Evolutionary conservation across 106 monocot species (phyloP).

Genomic region (Gastrodia elata): DNA sequence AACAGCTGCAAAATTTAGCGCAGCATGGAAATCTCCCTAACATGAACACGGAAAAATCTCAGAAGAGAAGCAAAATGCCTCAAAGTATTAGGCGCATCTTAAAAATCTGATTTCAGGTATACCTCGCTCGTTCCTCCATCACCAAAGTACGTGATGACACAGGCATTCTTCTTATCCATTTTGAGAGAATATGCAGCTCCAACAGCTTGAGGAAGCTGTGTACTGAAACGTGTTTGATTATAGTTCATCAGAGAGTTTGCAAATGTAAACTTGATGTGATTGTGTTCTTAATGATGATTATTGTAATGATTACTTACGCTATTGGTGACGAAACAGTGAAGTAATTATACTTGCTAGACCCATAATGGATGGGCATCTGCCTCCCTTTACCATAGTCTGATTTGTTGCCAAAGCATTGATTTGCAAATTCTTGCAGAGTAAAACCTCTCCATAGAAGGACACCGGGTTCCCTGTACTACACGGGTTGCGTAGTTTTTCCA

Average conservation of each 20-base stretch:
- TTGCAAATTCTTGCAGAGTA: constrained; percentile 75
- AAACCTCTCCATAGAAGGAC: constrained; percentile 88
- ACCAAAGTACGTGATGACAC: constrained; percentile 77
- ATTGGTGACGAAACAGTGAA: constrained; percentile 86
- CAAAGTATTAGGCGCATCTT: background rate
- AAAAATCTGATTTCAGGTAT: background rate
- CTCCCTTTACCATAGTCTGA: constrained; percentile 85
- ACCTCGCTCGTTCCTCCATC: constrained; percentile 97
- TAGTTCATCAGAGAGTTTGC: background rate
- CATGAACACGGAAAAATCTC: background rate
- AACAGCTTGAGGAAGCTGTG: constrained; percentile 81
- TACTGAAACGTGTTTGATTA: constrained; percentile 28
- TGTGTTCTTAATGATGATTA: background rate
- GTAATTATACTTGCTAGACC: constrained; percentile 70
- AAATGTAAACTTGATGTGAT: background rate
- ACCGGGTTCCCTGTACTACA: constrained; percentile 92
- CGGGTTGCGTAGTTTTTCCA: constrained; percentile 9
- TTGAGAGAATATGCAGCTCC: constrained; percentile 90
- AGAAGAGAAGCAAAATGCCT: constrained; percentile 1
- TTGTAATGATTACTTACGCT: constrained; percentile 39
- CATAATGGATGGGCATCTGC: constrained; percentile 93
- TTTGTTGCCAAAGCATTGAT: constrained; percentile 79
- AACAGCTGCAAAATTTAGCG: constrained; percentile 91
- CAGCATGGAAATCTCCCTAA: constrained; percentile 97
- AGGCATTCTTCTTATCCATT: constrained; percentile 77